Evolutionary conservation across 441 rosid species (phyloP).

Genomic region (Syzygium malaccense): DNA sequence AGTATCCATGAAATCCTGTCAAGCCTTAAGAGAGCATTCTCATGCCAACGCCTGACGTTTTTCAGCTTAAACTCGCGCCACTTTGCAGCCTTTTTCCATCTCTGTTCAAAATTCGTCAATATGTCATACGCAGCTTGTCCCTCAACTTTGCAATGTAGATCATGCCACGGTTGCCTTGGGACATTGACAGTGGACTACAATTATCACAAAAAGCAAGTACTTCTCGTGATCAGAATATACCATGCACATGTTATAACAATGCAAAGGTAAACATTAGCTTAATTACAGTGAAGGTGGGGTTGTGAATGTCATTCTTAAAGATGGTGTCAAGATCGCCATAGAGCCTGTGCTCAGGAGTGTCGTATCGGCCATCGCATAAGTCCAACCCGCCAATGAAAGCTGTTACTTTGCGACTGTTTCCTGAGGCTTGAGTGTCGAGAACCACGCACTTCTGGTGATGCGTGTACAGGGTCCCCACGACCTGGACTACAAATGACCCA

Average conservation of each 20-base stretch:
- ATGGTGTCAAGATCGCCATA: slow-evolving; percentile 46
- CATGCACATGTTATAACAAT: not conserved
- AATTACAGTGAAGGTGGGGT: slow-evolving; percentile 70
- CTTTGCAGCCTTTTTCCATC: slow-evolving; percentile 64
- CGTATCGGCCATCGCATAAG: slow-evolving; percentile 77
- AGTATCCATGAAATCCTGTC: slow-evolving; percentile 59
- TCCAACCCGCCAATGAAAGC: slow-evolving; percentile 79
- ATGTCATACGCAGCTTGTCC: slow-evolving; percentile 83
- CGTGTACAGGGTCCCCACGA: slow-evolving; percentile 69
- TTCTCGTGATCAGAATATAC: not conserved
- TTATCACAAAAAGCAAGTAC: not conserved
- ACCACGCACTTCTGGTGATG: slow-evolving; percentile 80
- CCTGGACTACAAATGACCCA: slow-evolving; percentile 46
- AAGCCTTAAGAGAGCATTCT: slow-evolving; percentile 53
- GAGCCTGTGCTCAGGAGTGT: slow-evolving; percentile 70
- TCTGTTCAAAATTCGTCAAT: slow-evolving; percentile 60
- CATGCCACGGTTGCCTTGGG: slow-evolving; percentile 93
- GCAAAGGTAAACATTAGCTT: not conserved
- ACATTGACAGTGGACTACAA: slow-evolving; percentile 28
- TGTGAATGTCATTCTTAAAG: slow-evolving; percentile 56
- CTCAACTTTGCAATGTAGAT: slow-evolving; percentile 74
- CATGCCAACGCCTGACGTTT: slow-evolving; percentile 43
- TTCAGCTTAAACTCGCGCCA: slow-evolving; percentile 52
- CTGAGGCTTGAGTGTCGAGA: slow-evolving; percentile 54
- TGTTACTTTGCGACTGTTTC: slow-evolving; percentile 51